These are phyloP conservation scores for Coemansia sp. DNA, from an alignment of 192 early-diverging fungal species.

Conservation along the genomic window DNA sequence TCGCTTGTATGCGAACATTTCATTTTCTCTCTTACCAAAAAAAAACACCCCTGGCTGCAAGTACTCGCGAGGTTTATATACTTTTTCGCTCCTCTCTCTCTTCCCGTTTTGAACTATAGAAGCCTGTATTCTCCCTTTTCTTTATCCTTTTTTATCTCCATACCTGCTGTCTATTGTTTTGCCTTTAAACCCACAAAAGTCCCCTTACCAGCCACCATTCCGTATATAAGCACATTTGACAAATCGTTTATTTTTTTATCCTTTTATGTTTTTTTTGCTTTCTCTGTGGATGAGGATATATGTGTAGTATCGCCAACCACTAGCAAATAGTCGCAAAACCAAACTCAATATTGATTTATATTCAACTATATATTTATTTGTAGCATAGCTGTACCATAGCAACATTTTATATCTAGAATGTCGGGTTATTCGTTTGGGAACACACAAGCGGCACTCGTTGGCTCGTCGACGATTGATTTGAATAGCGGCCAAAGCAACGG, in stretches of 20 bases:
- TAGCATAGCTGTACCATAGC: constrained; percentile 7
- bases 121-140: neutral
- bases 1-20: constrained; percentile 2
- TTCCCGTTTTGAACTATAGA: neutral
- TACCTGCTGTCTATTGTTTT: constrained; percentile 4
- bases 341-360: too few species aligned
- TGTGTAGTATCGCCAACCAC: neutral
- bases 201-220: neutral
- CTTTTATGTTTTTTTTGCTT: neutral
- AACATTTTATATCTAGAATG: constrained; percentile 16
- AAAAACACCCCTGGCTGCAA: too few species aligned
- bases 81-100: neutral
- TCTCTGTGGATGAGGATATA: neutral
- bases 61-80: neutral
- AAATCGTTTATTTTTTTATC: neutral
- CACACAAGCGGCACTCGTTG: constrained; percentile 36
- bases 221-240: neutral
- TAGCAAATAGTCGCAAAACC: neutral
- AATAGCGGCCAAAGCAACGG: constrained; percentile 8
- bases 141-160: neutral
- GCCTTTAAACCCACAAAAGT: neutral
- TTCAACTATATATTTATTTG: neutral
- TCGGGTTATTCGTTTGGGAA: constrained; percentile 48
- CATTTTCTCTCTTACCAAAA: neutral
- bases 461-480: constrained; percentile 14